A percentile compares a stretch with the other conserved stretches of the same genome.
Evolutionary conservation across 192 early-diverging fungal species (phyloP).

Genomic region (Allomyces arbusculus): DNA sequence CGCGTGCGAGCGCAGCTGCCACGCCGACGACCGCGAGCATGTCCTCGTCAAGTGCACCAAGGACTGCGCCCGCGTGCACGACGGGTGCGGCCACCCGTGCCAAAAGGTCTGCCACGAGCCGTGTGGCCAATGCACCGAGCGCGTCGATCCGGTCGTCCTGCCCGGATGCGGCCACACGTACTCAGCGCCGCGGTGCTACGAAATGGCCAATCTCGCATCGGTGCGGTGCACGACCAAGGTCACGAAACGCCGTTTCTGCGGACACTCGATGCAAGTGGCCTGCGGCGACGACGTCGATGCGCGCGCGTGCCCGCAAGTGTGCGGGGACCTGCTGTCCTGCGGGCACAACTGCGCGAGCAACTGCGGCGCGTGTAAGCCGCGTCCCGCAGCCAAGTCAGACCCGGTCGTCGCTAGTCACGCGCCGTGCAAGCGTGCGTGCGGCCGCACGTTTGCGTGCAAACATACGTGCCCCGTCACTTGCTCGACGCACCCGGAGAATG

Average conservation of each 20-base stretch:
- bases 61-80: slow-evolving; percentile 7
- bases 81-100: slow-evolving; percentile 12
- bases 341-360: slow-evolving; percentile 7
- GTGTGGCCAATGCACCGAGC: slow-evolving; percentile 9
- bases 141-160: not conserved
- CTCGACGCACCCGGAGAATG: not conserved
- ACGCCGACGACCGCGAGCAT: slow-evolving; percentile 14
- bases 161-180: slow-evolving; percentile 9
- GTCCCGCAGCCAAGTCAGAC: not conserved
- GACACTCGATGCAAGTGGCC: slow-evolving; percentile 6
- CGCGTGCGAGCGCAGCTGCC: slow-evolving; percentile 11
- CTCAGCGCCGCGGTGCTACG: slow-evolving; percentile 2
- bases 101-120: slow-evolving; percentile 5
- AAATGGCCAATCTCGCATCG: not conserved
- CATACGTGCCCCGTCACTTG: not conserved
- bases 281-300: slow-evolving; percentile 9
- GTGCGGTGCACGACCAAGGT: slow-evolving; percentile 6
- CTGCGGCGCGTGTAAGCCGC: slow-evolving; percentile 1
- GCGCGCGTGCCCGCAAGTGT: not conserved
- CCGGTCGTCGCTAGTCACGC: not conserved
- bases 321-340: slow-evolving; percentile 6
- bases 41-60: slow-evolving; percentile 6
- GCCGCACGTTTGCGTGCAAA: not conserved
- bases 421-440: not conserved
- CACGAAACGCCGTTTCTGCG: slow-evolving; percentile 5